Evolutionary conservation across 176 grass and related monocot species (phyloP), one percentile per base, ranked within the genome.

Genomic region (Calamus simplicifolius): DNA sequence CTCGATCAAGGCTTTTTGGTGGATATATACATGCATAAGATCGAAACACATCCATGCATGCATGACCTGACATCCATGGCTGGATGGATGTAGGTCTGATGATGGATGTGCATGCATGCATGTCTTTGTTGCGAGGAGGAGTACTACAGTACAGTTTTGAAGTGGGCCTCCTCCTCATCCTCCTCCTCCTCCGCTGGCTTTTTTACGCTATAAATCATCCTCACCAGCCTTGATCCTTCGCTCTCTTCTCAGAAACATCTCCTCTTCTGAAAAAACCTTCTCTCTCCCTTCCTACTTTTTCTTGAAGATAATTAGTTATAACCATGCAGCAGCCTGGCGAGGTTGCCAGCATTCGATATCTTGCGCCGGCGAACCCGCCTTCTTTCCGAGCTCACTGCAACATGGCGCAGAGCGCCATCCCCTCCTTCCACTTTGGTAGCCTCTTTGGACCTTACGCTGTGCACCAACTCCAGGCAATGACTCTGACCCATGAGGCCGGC

Each of bases 261-360:
- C 48, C 28, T 59, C 23, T 56, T 57, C 19, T 50, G 50, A 43
- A 43, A 43, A 43, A 43, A 43, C 35, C 35, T 43, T 70, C 69
- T 2, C 69, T 2, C 68, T 50, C 5, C 18, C 19, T 59, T 29
- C 57, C 49, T 62, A 3, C 57, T 69, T 50, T 49, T 49, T 5
- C 58, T 59, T 68, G 64, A 49, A 27, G 75, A n/a, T n/a, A n/a
- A n/a, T n/a, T n/a, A 68, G 23, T 25, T 60, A 18, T 60, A 79
- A 75, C 59, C 21, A 80, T 73, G 76, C 26, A 84, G 77, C 83
- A 84, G 77, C 83, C 81, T 72, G 90, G 76, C 50, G 85, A 85
- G 49, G 62, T 95, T 57, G 86, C 80, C 7, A 95, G 82, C 57
- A 66, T 95, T 65, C 76, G 73, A 75, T 86, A 52, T 70, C 66